Conservation (phyloP, 2,329 filamentous ascomycete species). For the Penicillium sp. region DNA sequence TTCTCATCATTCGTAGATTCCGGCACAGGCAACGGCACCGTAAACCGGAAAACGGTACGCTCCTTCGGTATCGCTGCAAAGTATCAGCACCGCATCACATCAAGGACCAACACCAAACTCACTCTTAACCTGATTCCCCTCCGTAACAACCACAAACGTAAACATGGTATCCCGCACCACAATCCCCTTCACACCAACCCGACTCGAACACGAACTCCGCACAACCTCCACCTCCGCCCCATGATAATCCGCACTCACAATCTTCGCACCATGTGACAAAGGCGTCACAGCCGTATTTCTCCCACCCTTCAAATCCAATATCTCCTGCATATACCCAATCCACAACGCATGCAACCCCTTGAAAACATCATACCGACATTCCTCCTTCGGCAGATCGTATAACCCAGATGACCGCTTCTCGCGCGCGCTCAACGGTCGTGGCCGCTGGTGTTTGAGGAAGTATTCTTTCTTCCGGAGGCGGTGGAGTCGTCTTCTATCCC, state of each 20-base stretch:
- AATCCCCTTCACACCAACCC: constrained; percentile 79
- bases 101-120: constrained; percentile 21
- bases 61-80: constrained; percentile 73
- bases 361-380: constrained; percentile 69
- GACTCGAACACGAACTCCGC: constrained; percentile 68
- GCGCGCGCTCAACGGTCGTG: constrained; percentile 67
- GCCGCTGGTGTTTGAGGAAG: constrained; percentile 48
- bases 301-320: constrained; percentile 56
- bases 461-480: constrained; percentile 46
- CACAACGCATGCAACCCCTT: constrained; percentile 71
- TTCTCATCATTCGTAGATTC: constrained; percentile 18
- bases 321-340: constrained; percentile 76
- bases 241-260: constrained; percentile 84
- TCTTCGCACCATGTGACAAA: constrained; percentile 48
- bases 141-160: constrained; percentile 77
- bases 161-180: constrained; percentile 84
- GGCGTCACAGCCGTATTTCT: constrained; percentile 50
- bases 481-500: constrained; percentile 49
- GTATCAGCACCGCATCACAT: neutral
- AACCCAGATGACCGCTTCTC: constrained; percentile 68
- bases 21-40: constrained; percentile 50
- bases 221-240: constrained; percentile 79
- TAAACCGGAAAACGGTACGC: constrained; percentile 75
- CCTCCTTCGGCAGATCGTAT: constrained; percentile 64
- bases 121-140: constrained; percentile 63